phyloP scores from a whole-genome alignment of 345 rosid species.

The Eucalyptus globulus region DNA sequence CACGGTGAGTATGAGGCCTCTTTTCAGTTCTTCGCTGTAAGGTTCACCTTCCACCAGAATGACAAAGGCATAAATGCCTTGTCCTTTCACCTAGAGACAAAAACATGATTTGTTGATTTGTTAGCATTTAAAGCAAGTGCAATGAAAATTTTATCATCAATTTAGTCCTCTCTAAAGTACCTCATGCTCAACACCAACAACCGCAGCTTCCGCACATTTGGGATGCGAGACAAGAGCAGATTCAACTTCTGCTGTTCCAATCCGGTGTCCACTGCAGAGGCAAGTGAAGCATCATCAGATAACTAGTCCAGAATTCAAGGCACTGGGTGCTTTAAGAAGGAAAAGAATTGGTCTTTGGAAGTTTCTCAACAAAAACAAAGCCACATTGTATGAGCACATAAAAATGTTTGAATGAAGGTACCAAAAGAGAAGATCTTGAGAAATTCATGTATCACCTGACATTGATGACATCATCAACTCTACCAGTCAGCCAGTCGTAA shows the following conservation, averaged over 20 bases:
- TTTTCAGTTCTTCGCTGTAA: slow-evolving; percentile 81
- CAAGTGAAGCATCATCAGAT: not conserved
- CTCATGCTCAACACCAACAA: slow-evolving; percentile 92
- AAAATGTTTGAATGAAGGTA: not conserved
- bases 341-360: too few relatives aligned
- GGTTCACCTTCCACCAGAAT: slow-evolving; percentile 78
- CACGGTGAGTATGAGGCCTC: slow-evolving; percentile 53
- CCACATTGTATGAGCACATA: too few relatives aligned
- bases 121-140: not conserved
- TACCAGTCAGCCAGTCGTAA: too few relatives aligned
- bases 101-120: not conserved
- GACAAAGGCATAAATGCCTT: slow-evolving; percentile 89
- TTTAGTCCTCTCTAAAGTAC: slow-evolving; percentile 10
- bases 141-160: not conserved
- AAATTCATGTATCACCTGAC: not conserved
- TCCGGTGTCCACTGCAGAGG: slow-evolving; percentile 81
- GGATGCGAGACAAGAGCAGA: slow-evolving; percentile 95
- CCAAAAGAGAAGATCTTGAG: not conserved
- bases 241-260: slow-evolving; percentile 97
- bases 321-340: too few relatives aligned
- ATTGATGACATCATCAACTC: too few relatives aligned
- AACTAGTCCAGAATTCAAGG: too few relatives aligned
- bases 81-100: slow-evolving; percentile 66
- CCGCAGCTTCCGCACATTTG: slow-evolving; percentile 95
- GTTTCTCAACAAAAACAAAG: too few relatives aligned